Conservation (phyloP, 1,284 basidiomycete genomes). For the Grifola frondosa region DNA sequence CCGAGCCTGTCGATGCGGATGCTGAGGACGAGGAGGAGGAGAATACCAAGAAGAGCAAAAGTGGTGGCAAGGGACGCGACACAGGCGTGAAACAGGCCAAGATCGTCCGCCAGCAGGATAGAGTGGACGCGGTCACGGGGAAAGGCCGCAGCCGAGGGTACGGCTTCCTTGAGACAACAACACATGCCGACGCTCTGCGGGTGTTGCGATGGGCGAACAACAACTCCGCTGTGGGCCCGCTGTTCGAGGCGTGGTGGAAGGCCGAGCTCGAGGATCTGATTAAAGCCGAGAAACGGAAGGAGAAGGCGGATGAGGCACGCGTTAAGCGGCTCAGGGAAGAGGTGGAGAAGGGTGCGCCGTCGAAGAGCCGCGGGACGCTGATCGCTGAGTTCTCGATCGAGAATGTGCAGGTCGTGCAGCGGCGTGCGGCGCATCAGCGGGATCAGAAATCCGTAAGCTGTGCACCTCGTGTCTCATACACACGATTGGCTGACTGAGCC, state of each 20-base stretch:
- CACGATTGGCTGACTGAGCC: too few species aligned
- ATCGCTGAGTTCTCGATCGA: constrained; percentile 94
- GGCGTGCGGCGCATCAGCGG: constrained; percentile 52
- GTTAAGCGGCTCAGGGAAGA: constrained; percentile 62
- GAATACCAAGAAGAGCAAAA: constrained; percentile 28
- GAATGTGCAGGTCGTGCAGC: constrained; percentile 84
- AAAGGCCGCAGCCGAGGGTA: constrained; percentile 91
- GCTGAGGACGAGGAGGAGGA: constrained; percentile 29
- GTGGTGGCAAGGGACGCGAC: constrained; percentile 40
- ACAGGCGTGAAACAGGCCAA: constrained; percentile 85
- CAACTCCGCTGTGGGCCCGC: constrained; percentile 61
- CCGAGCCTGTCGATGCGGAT: constrained; percentile 33
- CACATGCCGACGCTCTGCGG: constrained; percentile 87
- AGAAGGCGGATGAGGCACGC: constrained; percentile 49
- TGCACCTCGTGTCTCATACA: neutral
- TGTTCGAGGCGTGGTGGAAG: constrained; percentile 83
- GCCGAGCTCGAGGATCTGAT: constrained; percentile 75
- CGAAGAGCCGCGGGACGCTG: constrained; percentile 58
- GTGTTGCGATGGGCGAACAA: constrained; percentile 95
- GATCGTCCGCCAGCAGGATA: constrained; percentile 84
- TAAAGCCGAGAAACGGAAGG: constrained; percentile 55
- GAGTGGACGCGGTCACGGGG: constrained; percentile 84
- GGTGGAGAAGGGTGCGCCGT: constrained; percentile 47
- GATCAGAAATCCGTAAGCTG: constrained; percentile 29
- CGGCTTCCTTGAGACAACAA: constrained; percentile 91